Evolutionary conservation across 352 stramenopile species (phyloP).

Genomic region (Phytophthora gonapodyides): DNA sequence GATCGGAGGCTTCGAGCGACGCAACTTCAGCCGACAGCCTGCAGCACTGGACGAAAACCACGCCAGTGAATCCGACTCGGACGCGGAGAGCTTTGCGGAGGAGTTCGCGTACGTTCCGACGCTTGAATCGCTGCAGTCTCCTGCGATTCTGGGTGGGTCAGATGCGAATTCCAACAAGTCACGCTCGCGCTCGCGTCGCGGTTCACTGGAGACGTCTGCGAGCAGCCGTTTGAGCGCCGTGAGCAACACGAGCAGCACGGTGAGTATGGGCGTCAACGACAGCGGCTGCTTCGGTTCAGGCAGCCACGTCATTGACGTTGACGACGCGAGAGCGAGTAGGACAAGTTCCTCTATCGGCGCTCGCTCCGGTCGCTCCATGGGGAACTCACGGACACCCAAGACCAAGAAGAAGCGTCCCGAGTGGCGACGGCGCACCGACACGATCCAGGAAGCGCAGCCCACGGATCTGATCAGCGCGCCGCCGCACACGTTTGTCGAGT

Average conservation of each 20-base stretch:
- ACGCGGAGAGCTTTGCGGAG: constrained; percentile 46
- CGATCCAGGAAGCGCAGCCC: constrained; percentile 43
- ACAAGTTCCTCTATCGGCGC: constrained; percentile 18
- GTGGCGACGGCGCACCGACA: constrained; percentile 44
- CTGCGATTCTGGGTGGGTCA: constrained; percentile 36
- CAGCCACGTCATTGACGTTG: constrained; percentile 8
- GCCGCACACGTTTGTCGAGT: constrained; percentile 44
- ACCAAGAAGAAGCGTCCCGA: constrained; percentile 44
- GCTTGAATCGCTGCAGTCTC: constrained; percentile 41
- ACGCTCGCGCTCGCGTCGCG: constrained; percentile 28
- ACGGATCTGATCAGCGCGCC: constrained; percentile 36
- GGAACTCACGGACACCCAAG: constrained; percentile 26
- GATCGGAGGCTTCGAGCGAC: constrained; percentile 35
- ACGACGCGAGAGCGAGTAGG: constrained; percentile 31
- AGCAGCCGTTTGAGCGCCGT: constrained; percentile 28
- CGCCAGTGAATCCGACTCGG: constrained; percentile 46
- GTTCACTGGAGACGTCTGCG: constrained; percentile 37
- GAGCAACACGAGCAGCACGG: constrained; percentile 35
- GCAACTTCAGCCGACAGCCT: constrained; percentile 30
- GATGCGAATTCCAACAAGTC: constrained; percentile 23
- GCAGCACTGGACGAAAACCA: constrained; percentile 54
- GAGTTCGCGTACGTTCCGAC: constrained; percentile 53
- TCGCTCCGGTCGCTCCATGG: constrained; percentile 26
- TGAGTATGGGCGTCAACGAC: constrained; percentile 39
- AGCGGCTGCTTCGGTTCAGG: constrained; percentile 28